phyloP scores from a whole-genome alignment of 495 filamentous ascomycete genomes.

The Polyplosphaeria fusca region DNA sequence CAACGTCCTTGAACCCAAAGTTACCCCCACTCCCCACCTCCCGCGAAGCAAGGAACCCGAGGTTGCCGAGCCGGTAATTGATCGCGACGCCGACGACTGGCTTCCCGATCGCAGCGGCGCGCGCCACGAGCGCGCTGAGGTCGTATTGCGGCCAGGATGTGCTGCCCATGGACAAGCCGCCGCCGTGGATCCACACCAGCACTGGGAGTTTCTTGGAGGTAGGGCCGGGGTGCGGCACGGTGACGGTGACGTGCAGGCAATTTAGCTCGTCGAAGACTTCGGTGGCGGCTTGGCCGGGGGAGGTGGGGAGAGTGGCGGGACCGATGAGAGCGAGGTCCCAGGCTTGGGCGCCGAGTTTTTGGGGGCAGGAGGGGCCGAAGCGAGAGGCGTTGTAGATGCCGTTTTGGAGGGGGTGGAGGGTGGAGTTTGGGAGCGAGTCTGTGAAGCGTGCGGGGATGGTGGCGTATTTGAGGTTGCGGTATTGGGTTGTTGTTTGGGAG shows the following conservation, averaged over 20 bases:
- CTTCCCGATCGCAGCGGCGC: constrained; percentile 7
- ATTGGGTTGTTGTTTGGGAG: constrained; percentile 8
- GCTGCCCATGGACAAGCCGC: constrained; percentile 17
- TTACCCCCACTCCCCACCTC: constrained; percentile 20
- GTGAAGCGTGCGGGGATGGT: constrained; percentile 16
- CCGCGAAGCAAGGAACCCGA: constrained; percentile 23
- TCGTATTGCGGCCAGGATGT: constrained; percentile 31
- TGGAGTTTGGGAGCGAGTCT: constrained; percentile 3
- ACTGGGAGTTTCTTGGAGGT: constrained; percentile 4
- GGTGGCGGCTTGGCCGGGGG: not conserved
- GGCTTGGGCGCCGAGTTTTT: constrained; percentile 18
- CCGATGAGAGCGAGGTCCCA: constrained; percentile 24
- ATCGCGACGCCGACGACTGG: constrained; percentile 24
- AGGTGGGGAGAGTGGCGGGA: not conserved
- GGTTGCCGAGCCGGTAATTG: constrained; percentile 21
- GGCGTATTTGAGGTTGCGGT: constrained; percentile 22
- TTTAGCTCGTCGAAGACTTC: constrained; percentile 20
- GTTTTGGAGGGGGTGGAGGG: not conserved
- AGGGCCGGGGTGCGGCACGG: constrained; percentile 4
- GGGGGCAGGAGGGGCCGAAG: constrained; percentile 25
- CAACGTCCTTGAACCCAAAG: constrained; percentile 27
- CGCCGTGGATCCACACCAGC: constrained; percentile 21
- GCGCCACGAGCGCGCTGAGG: constrained; percentile 5
- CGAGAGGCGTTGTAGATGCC: constrained; percentile 10
- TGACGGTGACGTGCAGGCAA: constrained; percentile 15